These are phyloP conservation scores for Berberis thunbergii DNA, from an alignment of 164 flowering plant genomes.

Conservation along the genomic window DNA sequence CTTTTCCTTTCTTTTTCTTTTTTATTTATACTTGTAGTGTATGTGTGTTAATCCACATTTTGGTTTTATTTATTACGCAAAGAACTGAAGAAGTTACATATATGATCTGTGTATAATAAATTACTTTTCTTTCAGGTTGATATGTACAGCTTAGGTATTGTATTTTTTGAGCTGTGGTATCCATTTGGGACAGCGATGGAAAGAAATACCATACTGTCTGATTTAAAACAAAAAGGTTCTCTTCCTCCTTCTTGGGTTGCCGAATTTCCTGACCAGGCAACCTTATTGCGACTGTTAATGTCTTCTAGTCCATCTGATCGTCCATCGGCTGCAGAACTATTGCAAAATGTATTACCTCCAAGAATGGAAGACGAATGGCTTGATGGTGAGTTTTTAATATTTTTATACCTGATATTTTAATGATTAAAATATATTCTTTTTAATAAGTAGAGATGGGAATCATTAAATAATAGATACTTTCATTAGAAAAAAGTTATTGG, in stretches of 20 bases:
- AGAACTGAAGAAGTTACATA: too few relatives aligned
- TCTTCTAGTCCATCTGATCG: conserved; percentile 90
- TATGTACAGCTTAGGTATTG: conserved; percentile 93
- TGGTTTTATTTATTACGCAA: too few relatives aligned
- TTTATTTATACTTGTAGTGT: too few relatives aligned
- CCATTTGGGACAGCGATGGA: conserved; percentile 96
- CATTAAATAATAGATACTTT: too few relatives aligned
- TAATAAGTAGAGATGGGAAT: too few relatives aligned
- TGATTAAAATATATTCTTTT: too few relatives aligned
- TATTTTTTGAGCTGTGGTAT: conserved; percentile 93
- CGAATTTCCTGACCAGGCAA: conserved; percentile 79
- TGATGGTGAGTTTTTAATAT: conserved; percentile 42
- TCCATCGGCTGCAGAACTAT: conserved; percentile 81
- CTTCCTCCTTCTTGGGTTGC: conserved; percentile 76
- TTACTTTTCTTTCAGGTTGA: conserved; percentile 55
- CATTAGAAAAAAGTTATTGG: too few relatives aligned
- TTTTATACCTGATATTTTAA: too few relatives aligned
- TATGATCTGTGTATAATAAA: background rate
- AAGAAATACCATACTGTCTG: conserved; percentile 64
- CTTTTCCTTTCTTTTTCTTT: too few relatives aligned
- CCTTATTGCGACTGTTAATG: conserved; percentile 60
- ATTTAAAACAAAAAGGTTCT: conserved; percentile 67
- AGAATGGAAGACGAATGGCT: conserved; percentile 79
- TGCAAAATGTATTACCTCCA: conserved; percentile 74
- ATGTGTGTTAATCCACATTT: too few relatives aligned